Evolutionary conservation across 1,284 basidiomycete species (phyloP).

Genomic region (Cutaneotrichosporon mucoides): DNA sequence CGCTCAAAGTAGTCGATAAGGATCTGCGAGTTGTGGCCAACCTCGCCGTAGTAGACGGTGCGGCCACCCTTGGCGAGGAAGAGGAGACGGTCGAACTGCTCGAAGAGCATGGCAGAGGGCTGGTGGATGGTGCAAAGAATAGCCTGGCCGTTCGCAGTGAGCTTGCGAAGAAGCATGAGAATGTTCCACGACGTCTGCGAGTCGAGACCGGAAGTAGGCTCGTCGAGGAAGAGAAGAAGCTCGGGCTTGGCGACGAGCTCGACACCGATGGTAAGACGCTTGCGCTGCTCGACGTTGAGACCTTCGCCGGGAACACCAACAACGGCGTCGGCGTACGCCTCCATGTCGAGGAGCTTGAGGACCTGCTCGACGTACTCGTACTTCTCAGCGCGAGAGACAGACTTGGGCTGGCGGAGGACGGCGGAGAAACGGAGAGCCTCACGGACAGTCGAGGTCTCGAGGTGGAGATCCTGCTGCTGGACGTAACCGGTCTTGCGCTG

Average conservation of each 20-base stretch:
- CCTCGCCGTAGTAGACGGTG: conserved; percentile 32
- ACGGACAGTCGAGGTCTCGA: conserved; percentile 65
- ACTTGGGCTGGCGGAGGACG: conserved; percentile 68
- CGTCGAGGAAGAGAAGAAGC: conserved; percentile 48
- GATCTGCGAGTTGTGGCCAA: conserved; percentile 43
- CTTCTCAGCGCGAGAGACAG: conserved; percentile 52
- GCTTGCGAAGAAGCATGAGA: conserved; percentile 24
- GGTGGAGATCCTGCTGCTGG: conserved; percentile 75
- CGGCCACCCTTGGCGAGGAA: conserved; percentile 48
- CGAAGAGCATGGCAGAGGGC: conserved; percentile 46
- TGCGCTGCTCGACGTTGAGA: conserved; percentile 45
- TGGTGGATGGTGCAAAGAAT: conserved; percentile 52
- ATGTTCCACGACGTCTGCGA: conserved; percentile 24
- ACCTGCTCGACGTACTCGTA: conserved; percentile 52
- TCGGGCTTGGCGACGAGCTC: conserved; percentile 55
- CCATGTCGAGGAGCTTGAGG: conserved; percentile 26
- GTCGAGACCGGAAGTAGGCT: conserved; percentile 43
- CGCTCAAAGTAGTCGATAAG: conserved; percentile 36
- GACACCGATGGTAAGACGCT: conserved; percentile 60
- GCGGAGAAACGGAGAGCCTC: conserved; percentile 82
- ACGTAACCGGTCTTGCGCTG: conserved; percentile 60
- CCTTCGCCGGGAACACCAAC: conserved; percentile 50
- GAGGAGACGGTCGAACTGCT: conserved; percentile 42
- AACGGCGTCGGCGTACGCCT: conserved; percentile 24
- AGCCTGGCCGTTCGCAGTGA: conserved; percentile 66